A percentile compares a stretch with the other conserved stretches of the same genome.
Conservation (phyloP, 1,139 yeast species). For the Entelexis sorbosivorans region DNA sequence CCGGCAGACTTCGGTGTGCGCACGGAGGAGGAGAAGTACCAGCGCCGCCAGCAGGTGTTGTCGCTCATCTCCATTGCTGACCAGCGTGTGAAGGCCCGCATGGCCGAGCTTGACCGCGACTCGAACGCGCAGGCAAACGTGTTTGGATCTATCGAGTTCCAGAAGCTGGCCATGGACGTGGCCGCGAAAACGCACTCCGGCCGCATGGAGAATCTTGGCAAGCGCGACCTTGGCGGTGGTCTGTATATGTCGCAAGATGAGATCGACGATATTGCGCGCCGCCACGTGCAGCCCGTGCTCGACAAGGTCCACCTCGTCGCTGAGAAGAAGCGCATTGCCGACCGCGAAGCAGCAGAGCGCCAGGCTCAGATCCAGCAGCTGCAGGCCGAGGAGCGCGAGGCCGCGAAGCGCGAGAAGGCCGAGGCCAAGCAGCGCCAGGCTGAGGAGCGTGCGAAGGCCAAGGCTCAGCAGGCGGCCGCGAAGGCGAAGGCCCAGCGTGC, state of each 20-base stretch:
- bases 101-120: conserved; percentile 34
- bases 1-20: conserved; percentile 19
- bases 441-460: conserved; percentile 27
- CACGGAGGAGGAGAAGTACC: conserved; percentile 21
- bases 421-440: conserved; percentile 31
- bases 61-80: conserved; percentile 31
- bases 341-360: conserved; percentile 47
- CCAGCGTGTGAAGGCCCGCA: conserved; percentile 28
- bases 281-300: conserved; percentile 77
- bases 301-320: conserved; percentile 65
- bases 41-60: conserved; percentile 25
- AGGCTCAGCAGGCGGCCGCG: conserved; percentile 35
- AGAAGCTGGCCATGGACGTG: conserved; percentile 43
- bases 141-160: conserved; percentile 28
- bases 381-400: conserved; percentile 35
- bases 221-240: conserved; percentile 83
- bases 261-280: conserved; percentile 69
- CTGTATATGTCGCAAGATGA: conserved; percentile 64
- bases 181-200: conserved; percentile 59
- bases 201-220: conserved; percentile 44
- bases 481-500: conserved; percentile 28
- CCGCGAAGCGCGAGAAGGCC: conserved; percentile 28
- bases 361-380: conserved; percentile 38
- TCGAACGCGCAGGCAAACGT: conserved; percentile 30
- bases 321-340: conserved; percentile 56